Base-by-base conservation (phyloP, 768 basidiomycete species). In the Antrodiella citrinella region DNA sequence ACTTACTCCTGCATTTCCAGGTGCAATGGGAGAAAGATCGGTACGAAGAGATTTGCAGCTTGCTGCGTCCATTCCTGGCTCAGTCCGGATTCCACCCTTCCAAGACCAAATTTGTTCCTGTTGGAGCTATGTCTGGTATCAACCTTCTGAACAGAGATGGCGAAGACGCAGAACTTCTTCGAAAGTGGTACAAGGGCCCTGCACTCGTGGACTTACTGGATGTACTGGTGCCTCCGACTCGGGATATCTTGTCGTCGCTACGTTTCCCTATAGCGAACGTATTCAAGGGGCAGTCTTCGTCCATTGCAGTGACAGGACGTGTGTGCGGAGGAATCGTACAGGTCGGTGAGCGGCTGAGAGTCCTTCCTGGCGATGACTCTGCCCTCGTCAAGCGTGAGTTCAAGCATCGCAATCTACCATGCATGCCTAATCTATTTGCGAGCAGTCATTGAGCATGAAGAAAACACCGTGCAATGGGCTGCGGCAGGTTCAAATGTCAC, bases 261-360 rank as follows among this genome's bases (percentile, higher is more conserved):
- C 80, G 96, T 30, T 74, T 97, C 42, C 96, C 96, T 0, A 79
- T 98, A 19, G 87, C 92, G 11, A 98, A 99, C 63, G 90, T 98
- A 3, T 98, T 95, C 75, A 94, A 85, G 65, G 87, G 89, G 3
- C 84, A 86, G 60, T 80, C 84, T 13, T 81, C 88, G 2, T 80
- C 86, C 2, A 80, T 79, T 3, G 87, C 82, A 0, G 81, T 97
- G 0, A 78, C 84, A 20, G 96, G 96, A 15, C 72, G 93, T 45
- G 69, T 98, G 41, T 89, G 84, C 59, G 82, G 85, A 40, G 96
- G 96, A 4, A 72, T 97, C 30, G 76, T 97, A 3, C 94, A 97
- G 66, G 86, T 93, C 2, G 95, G 96, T 2, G 94, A 98, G 69
- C 75, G 79, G 38, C 58, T 98, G 30, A 76, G 91, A 39, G 81